Evolutionary conservation across 2,329 filamentous ascomycete species (phyloP).

Genomic region (Pseudogymnoascus sp.): DNA sequence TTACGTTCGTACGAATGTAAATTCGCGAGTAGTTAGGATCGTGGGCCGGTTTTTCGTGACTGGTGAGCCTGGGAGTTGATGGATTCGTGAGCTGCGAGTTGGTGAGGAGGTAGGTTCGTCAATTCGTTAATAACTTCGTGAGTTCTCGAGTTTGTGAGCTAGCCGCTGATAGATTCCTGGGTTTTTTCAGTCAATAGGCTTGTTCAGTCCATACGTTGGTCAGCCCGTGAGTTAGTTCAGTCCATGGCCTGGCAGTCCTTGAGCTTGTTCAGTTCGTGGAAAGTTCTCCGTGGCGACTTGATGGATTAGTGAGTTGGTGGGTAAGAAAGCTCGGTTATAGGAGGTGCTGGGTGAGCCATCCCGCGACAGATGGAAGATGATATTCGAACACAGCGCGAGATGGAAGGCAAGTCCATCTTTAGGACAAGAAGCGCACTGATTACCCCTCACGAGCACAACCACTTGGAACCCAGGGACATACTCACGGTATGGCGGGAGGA

Average conservation of each 20-base stretch:
- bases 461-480: not conserved
- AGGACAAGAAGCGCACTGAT: not conserved
- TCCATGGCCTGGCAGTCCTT: not conserved
- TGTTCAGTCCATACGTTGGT: not conserved
- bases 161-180: not conserved
- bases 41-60: not conserved
- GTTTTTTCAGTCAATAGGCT: not conserved
- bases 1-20: not conserved
- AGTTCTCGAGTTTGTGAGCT: not conserved
- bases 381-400: not conserved
- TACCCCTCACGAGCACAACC: not conserved
- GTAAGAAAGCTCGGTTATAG: not conserved
- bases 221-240: not conserved
- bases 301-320: not conserved
- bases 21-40: not conserved
- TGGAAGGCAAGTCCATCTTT: not conserved
- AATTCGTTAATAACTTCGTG: not conserved
- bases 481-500: not conserved
- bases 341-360: not conserved
- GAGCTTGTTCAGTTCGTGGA: not conserved
- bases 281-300: not conserved
- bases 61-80: too few relatives aligned
- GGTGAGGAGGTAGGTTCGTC: not conserved
- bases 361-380: not conserved
- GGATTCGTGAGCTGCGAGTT: not conserved